Evolutionary conservation across 257 asterid genomes (phyloP).

Genomic region (Solanum arcanum): DNA sequence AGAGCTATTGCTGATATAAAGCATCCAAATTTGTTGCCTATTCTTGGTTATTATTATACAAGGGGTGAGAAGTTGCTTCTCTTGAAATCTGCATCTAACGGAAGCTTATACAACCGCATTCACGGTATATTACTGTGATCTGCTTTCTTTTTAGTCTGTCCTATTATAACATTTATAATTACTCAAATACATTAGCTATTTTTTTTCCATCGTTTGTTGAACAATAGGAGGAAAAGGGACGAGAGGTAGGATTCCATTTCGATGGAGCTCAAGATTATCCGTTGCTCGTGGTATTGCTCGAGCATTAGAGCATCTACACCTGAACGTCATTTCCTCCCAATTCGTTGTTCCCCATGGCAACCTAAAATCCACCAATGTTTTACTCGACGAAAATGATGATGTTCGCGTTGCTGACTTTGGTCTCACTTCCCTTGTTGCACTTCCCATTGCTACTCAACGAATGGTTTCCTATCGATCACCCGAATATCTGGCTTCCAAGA

Average conservation of each 20-base stretch:
- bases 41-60: conserved; percentile 51
- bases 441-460: conserved; percentile 39
- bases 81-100: conserved; percentile 40
- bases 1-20: conserved; percentile 34
- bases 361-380: conserved; percentile 57
- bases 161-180: not conserved
- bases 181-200: not conserved
- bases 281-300: conserved; percentile 48
- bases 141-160: not conserved
- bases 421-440: conserved; percentile 36
- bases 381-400: conserved; percentile 34
- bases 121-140: conserved; percentile 30
- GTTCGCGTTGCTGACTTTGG: conserved; percentile 57
- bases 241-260: conserved; percentile 36
- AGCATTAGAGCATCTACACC: conserved; percentile 55
- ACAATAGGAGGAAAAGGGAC: conserved; percentile 47
- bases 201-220: not conserved
- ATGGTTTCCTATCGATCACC: conserved; percentile 62
- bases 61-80: conserved; percentile 55
- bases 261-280: conserved; percentile 54
- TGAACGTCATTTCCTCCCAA: conserved; percentile 15
- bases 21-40: conserved; percentile 61
- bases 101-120: conserved; percentile 43
- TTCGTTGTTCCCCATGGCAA: conserved; percentile 58
- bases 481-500: conserved; percentile 36